A percentile compares a stretch with the other conserved stretches of the same genome.
Conservation (phyloP, 139 green algal genomes). For the Chlamydomonas applanata region DNA sequence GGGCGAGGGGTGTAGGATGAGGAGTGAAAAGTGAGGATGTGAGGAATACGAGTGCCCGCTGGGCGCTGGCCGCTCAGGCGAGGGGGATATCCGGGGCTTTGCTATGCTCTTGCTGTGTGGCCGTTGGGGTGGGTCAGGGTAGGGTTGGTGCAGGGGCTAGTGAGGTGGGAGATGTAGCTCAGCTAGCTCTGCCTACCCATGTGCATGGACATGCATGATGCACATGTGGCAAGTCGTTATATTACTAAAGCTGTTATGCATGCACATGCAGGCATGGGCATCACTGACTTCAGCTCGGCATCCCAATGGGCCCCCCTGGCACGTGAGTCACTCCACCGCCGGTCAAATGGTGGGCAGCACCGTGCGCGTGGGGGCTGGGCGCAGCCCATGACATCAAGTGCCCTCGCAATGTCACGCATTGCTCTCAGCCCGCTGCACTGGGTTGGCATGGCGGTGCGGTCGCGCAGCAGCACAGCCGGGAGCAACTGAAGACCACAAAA, state of each 20-base stretch:
- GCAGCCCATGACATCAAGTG: not conserved
- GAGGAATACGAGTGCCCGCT: no score
- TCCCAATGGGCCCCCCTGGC: constrained; percentile 78
- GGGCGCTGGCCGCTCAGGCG: no score
- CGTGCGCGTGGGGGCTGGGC: not conserved
- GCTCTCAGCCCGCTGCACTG: not conserved
- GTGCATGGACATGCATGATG: not conserved
- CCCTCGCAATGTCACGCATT: not conserved
- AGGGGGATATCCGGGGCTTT: no score
- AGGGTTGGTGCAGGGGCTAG: no score
- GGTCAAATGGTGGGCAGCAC: not conserved
- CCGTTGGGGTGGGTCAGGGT: no score
- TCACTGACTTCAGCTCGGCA: constrained; percentile 71
- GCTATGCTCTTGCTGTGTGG: no score
- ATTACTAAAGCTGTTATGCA: not conserved
- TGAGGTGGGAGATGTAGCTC: no score
- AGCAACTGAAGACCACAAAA: no score
- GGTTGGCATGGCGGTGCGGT: not conserved
- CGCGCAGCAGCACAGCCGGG: not conserved
- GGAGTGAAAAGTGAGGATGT: no score
- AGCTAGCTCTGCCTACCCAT: no score
- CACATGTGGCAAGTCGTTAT: no score
- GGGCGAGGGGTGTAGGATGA: no score
- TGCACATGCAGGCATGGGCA: constrained; percentile 66
- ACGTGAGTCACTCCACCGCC: constrained; percentile 30